These are phyloP conservation scores for Spergularia azorica DNA, from an alignment of 179 eudicot species.

Conservation along the genomic window DNA sequence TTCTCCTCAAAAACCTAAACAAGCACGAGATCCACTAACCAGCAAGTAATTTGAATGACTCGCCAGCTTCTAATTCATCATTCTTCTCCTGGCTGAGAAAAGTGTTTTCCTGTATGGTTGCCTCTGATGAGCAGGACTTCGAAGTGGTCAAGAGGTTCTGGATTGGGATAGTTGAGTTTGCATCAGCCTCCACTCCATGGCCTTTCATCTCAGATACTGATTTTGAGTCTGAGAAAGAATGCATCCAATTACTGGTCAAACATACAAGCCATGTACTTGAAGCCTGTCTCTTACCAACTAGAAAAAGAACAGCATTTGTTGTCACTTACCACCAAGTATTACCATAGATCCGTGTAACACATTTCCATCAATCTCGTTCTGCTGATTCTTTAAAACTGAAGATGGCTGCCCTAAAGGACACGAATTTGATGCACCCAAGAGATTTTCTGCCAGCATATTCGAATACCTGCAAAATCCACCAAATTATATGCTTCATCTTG, in stretches of 20 bases:
- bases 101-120: slow-evolving; percentile 34
- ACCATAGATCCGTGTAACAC: slow-evolving; percentile 31
- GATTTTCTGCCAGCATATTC: slow-evolving; percentile 97
- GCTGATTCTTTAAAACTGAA: slow-evolving; percentile 30
- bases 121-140: slow-evolving; percentile 38
- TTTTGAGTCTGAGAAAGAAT: slow-evolving; percentile 18
- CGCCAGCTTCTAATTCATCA: slow-evolving; percentile 34
- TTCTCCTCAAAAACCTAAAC: slow-evolving; percentile 13
- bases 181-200: slow-evolving; percentile 14
- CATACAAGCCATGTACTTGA: slow-evolving; percentile 7
- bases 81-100: slow-evolving; percentile 33
- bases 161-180: slow-evolving; percentile 75
- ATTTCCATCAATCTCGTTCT: slow-evolving; percentile 39
- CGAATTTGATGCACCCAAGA: slow-evolving; percentile 54
- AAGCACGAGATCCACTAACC: slow-evolving; percentile 46
- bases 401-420: slow-evolving; percentile 36
- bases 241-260: slow-evolving; percentile 21
- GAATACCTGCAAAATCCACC: slow-evolving; percentile 71
- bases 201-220: slow-evolving; percentile 44
- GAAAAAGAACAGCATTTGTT: slow-evolving; percentile 12
- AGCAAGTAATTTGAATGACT: slow-evolving; percentile 36
- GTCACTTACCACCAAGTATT: slow-evolving; percentile 49
- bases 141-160: slow-evolving; percentile 65
- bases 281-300: slow-evolving; percentile 2
- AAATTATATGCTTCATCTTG: slow-evolving; percentile 22